Conservation (phyloP, 2,329 filamentous ascomycete species). For the Cadophora sp. region DNA sequence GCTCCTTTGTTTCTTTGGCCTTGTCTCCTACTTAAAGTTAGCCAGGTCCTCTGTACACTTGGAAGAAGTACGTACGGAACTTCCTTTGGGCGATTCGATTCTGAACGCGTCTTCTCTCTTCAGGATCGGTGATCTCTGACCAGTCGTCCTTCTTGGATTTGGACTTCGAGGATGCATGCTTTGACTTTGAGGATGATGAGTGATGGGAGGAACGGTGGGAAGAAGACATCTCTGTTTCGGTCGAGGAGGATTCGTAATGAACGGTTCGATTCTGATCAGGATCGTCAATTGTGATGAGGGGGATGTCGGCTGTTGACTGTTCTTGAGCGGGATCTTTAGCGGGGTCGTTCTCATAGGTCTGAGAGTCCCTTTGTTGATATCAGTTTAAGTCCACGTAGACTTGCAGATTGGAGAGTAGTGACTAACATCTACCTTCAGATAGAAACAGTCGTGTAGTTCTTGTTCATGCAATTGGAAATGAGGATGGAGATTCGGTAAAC, state of each 20-base stretch:
- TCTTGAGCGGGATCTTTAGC: conserved; percentile 26
- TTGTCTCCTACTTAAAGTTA: conserved; percentile 65
- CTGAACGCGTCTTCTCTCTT: conserved; percentile 76
- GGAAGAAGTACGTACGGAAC: conserved; percentile 63
- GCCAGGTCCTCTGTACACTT: not conserved
- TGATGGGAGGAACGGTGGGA: conserved; percentile 41
- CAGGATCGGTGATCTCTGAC: conserved; percentile 72
- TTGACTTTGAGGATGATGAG: conserved; percentile 37
- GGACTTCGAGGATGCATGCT: conserved; percentile 47
- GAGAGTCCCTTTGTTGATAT: conserved; percentile 36
- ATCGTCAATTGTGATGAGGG: conserved; percentile 40
- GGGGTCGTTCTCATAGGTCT: conserved; percentile 34
- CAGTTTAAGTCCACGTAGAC: conserved; percentile 21
- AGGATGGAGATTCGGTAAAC: conserved; percentile 15
- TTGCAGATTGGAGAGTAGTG: not conserved
- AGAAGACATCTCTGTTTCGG: conserved; percentile 43
- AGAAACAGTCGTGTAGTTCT: conserved; percentile 10
- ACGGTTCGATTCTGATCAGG: conserved; percentile 35
- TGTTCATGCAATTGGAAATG: conserved; percentile 23
- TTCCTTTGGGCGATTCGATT: conserved; percentile 79
- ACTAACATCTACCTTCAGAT: conserved; percentile 40
- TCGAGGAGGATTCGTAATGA: conserved; percentile 32
- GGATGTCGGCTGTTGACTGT: conserved; percentile 28
- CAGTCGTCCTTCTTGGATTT: conserved; percentile 64
- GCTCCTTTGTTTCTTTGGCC: conserved; percentile 70